phyloP scores from a whole-genome alignment of 192 early-diverging fungal genomes.

The Allomyces macrogynus region DNA sequence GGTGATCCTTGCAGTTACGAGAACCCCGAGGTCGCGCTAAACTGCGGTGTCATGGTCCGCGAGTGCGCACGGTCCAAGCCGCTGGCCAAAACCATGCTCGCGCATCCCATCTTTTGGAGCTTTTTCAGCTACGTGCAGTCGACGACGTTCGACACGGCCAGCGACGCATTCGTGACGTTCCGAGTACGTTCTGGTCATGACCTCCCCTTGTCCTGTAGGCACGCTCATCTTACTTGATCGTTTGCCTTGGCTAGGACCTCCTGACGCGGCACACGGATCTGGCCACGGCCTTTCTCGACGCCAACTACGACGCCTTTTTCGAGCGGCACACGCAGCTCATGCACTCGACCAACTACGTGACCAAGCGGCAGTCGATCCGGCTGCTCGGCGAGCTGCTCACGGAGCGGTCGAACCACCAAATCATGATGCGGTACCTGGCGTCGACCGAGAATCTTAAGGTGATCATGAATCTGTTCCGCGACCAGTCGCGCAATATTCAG shows the following conservation, averaged over 20 bases:
- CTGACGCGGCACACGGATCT: slow-evolving; percentile 84
- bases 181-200: slow-evolving; percentile 25
- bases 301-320: slow-evolving; percentile 67
- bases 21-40: slow-evolving; percentile 90
- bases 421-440: slow-evolving; percentile 88
- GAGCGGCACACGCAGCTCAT: slow-evolving; percentile 57
- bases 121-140: slow-evolving; percentile 93
- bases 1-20: slow-evolving; percentile 31
- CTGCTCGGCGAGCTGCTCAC: slow-evolving; percentile 90
- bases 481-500: slow-evolving; percentile 94
- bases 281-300: slow-evolving; percentile 69
- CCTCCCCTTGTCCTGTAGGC: background rate
- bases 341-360: slow-evolving; percentile 89
- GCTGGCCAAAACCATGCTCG: slow-evolving; percentile 65
- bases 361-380: slow-evolving; percentile 94
- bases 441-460: slow-evolving; percentile 83
- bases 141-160: slow-evolving; percentile 93
- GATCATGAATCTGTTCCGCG: slow-evolving; percentile 91
- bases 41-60: slow-evolving; percentile 91
- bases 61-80: slow-evolving; percentile 91
- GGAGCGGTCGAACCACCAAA: slow-evolving; percentile 80
- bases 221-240: background rate
- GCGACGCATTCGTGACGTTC: slow-evolving; percentile 95
- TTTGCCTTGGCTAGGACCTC: slow-evolving; percentile 39
- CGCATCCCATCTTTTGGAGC: slow-evolving; percentile 71